Conservation (phyloP, 2,329 filamentous ascomycete species). For the Cercospora sp. region DNA sequence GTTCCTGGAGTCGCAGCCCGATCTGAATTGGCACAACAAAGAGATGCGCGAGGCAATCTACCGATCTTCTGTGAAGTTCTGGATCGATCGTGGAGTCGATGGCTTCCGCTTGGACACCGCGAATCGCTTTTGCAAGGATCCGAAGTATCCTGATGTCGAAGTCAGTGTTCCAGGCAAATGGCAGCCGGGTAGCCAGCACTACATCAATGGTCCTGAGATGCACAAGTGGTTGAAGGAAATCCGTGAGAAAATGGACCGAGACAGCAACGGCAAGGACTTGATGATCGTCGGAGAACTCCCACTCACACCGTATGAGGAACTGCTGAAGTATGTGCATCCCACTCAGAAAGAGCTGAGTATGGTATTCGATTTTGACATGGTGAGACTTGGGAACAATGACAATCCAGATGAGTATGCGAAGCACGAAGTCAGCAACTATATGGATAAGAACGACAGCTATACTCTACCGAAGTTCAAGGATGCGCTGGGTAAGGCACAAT, state of each 20-base stretch:
- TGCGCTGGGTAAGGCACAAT: conserved; percentile 30
- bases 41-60: conserved; percentile 70
- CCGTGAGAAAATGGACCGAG: conserved; percentile 27
- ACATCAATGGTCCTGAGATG: conserved; percentile 43
- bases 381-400: conserved; percentile 48
- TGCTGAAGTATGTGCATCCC: conserved; percentile 56
- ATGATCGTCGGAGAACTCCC: conserved; percentile 58
- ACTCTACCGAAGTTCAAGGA: conserved; percentile 31
- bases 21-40: conserved; percentile 81
- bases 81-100: conserved; percentile 69
- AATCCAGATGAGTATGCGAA: conserved; percentile 31
- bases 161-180: conserved; percentile 25
- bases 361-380: conserved; percentile 71
- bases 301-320: conserved; percentile 50
- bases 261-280: conserved; percentile 34
- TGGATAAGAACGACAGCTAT: conserved; percentile 35
- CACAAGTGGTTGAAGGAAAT: conserved; percentile 53
- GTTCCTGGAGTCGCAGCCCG: conserved; percentile 74
- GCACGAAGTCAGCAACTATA: conserved; percentile 32
- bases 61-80: conserved; percentile 60
- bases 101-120: conserved; percentile 43
- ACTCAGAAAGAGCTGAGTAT: conserved; percentile 63
- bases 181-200: conserved; percentile 29
- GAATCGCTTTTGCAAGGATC: conserved; percentile 33
- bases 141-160: conserved; percentile 30